Conservation (phyloP, 805 yeast species). For the Candida bentonensis region DNA sequence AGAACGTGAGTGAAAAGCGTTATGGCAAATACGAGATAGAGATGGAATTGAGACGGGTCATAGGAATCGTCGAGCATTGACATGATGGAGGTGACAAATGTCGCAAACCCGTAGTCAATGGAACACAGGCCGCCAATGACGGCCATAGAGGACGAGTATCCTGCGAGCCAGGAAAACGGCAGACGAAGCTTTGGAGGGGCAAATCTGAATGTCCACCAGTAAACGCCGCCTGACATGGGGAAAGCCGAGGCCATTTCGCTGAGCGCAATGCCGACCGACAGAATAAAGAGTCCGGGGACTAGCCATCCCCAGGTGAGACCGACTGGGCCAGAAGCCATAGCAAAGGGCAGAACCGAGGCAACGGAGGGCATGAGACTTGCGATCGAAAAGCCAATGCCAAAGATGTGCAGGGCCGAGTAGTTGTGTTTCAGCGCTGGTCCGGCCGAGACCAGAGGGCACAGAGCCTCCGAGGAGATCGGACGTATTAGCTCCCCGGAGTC, state of each 20-base stretch:
- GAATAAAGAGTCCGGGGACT: constrained; percentile 38
- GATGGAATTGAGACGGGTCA: background rate
- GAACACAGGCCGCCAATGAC: constrained; percentile 53
- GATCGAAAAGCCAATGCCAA: background rate
- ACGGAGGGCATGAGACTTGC: constrained; percentile 35
- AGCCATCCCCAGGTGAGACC: constrained; percentile 68
- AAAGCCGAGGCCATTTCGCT: constrained; percentile 53
- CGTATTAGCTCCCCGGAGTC: too few relatives aligned
- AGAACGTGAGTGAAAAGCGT: background rate
- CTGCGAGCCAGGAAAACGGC: constrained; percentile 48
- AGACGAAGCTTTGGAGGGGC: constrained; percentile 41
- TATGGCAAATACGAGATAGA: background rate
- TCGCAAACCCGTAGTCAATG: constrained; percentile 47
- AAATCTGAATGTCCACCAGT: constrained; percentile 53
- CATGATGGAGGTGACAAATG: constrained; percentile 21
- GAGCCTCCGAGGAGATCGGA: too few relatives aligned
- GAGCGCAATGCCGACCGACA: constrained; percentile 48
- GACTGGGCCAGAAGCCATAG: constrained; percentile 49
- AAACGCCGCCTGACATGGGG: constrained; percentile 67
- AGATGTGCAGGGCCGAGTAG: background rate
- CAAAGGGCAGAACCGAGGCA: constrained; percentile 38
- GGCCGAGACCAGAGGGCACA: too few relatives aligned
- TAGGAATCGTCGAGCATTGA: constrained; percentile 31
- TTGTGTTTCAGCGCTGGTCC: background rate
- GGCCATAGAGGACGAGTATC: constrained; percentile 55